Percentiles rank a stretch among this genome's conserved stretches.
phyloP scores from a whole-genome alignment of 2,329 filamentous ascomycete species.

The Dothideomycetes sp. region DNA sequence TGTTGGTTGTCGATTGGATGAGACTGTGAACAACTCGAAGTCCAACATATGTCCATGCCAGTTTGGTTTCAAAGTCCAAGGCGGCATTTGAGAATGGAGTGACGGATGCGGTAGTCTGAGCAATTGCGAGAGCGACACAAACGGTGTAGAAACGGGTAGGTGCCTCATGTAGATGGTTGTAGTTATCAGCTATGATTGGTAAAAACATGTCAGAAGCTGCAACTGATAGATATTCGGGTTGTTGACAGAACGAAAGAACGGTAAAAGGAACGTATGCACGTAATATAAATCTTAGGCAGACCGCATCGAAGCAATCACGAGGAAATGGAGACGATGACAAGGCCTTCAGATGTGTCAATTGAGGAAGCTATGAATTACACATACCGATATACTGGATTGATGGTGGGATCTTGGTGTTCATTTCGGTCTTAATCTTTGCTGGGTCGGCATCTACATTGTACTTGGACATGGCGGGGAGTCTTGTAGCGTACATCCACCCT shows the following conservation, averaged over 20 bases:
- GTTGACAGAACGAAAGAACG: too few species aligned
- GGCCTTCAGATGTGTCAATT: background rate
- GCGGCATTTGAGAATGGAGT: slow-evolving; percentile 8
- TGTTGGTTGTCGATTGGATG: slow-evolving; percentile 31
- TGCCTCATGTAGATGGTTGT: slow-evolving; percentile 36
- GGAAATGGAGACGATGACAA: background rate
- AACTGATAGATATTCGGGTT: too few species aligned
- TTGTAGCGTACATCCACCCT: slow-evolving; percentile 33
- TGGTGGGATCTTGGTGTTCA: slow-evolving; percentile 19
- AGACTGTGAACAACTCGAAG: slow-evolving; percentile 33
- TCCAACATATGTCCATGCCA: slow-evolving; percentile 38
- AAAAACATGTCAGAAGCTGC: too few species aligned
- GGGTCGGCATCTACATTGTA: slow-evolving; percentile 20
- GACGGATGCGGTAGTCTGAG: slow-evolving; percentile 14
- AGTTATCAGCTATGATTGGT: slow-evolving; percentile 36
- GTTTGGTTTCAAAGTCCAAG: slow-evolving; percentile 22
- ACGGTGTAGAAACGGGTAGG: slow-evolving; percentile 38
- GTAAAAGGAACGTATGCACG: too few species aligned
- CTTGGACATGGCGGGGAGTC: slow-evolving; percentile 29
- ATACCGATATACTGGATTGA: slow-evolving; percentile 14
- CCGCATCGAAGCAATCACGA: too few species aligned
- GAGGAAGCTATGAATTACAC: background rate
- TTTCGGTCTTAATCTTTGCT: slow-evolving; percentile 2
- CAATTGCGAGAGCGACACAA: slow-evolving; percentile 27
- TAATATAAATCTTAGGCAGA: too few species aligned